Conservation (phyloP, 2,329 filamentous ascomycete species). For the Hymenoscyphus linearis region DNA sequence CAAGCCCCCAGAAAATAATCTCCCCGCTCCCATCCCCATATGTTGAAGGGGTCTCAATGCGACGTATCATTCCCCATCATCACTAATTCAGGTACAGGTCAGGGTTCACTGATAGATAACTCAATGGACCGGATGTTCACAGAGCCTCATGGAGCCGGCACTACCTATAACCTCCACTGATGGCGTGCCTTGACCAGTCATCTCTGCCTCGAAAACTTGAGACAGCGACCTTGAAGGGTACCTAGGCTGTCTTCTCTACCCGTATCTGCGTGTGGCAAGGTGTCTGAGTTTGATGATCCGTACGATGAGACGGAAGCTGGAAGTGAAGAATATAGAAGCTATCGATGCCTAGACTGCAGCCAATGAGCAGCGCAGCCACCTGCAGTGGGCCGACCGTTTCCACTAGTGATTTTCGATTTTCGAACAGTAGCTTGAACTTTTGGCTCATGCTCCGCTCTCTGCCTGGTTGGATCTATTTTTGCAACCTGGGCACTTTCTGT, state of each 20-base stretch:
- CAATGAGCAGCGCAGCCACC: background rate
- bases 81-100: slow-evolving; percentile 1
- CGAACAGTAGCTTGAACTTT: background rate
- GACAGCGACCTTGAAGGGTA: background rate
- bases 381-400: background rate
- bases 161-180: background rate
- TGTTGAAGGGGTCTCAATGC: background rate
- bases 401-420: background rate
- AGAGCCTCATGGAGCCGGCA: background rate
- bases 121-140: background rate
- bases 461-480: background rate
- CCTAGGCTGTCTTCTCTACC: background rate
- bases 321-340: background rate
- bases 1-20: background rate
- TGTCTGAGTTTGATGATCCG: slow-evolving; percentile 9
- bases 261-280: slow-evolving; percentile 4
- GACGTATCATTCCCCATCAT: background rate
- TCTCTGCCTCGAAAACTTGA: background rate
- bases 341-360: background rate
- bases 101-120: background rate
- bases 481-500: background rate
- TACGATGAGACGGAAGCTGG: background rate
- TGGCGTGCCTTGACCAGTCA: background rate
- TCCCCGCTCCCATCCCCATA: background rate
- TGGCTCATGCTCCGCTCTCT: background rate